Base-by-base conservation (phyloP, 257 asterid genomes). In the Mentha longifolia region DNA sequence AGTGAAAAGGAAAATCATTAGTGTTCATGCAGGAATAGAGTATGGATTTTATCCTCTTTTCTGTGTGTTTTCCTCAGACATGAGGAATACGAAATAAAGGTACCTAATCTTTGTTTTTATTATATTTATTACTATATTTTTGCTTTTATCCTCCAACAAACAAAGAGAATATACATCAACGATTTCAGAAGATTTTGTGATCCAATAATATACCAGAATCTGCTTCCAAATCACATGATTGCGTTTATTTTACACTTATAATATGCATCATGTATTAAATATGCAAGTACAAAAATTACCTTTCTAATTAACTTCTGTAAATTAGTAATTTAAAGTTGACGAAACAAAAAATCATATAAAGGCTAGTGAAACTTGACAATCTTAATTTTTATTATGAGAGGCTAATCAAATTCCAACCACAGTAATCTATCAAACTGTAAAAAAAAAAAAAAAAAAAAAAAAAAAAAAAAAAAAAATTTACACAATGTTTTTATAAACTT, bases 91-190 rank as follows among this genome's bases (percentile, higher is more conserved):
- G 67, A 65, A 65, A 33, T 33, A 73, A 54, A 68, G 20, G 62
- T 43, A 43, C 57, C 15, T 51, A 45, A 25, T 45, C 42, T 43
- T 64, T 45, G 25, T 43, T 9, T 64, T 73, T 33, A n/a, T n/a
- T n/a, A n/a, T 33, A 33, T 33, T 33, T 33, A 1, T 33, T 33
- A n/a, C n/a, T n/a, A 5, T 5, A 31, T 3, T 33, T 73, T 64
- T 43, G 51, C 61, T 64, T 65, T 54, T 28, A 33, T 9, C 70
- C 59, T 25, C 78, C 67, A 74, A 65, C 61, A 14, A 65, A 57
- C 78, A 65, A 65, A 74, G 73, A 45, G 78, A 74, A 74, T 64
- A 62, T 20, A 54, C 52, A 55, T 56, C 10, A 74, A 65, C 55
- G 78, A 74, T 65, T 56, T 74, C 46, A 10, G 35, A 66, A 74